Conservation (phyloP, 345 rosid genomes). For the Turritis glabra region DNA sequence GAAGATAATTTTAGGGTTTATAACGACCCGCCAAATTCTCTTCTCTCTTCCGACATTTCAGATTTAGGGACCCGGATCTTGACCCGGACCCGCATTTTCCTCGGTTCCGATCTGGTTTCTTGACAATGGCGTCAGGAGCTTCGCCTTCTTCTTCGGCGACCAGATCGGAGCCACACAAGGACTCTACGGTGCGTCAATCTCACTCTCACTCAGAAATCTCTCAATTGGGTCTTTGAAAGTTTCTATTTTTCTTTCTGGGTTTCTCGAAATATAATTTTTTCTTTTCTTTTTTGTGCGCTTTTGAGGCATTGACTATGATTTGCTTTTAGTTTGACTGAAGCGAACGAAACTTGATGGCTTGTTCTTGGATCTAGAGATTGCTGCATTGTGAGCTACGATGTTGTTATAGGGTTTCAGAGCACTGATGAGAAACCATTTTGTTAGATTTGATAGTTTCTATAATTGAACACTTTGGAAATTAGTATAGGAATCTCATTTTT, state of each 20-base stretch:
- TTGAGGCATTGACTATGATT: conserved; percentile 3
- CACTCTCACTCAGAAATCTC: conserved; percentile 8
- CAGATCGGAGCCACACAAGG: conserved; percentile 61
- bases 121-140: conserved; percentile 62
- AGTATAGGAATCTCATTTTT: not conserved
- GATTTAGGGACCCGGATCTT: conserved; percentile 49
- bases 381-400: conserved; percentile 25
- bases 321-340: conserved; percentile 14
- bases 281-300: not conserved
- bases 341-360: not conserved
- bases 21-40: conserved; percentile 55
- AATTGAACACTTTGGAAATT: not conserved
- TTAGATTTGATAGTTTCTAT: not conserved
- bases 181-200: conserved; percentile 43
- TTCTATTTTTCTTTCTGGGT: not conserved
- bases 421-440: not conserved
- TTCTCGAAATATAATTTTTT: too few species aligned
- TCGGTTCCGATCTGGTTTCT: conserved; percentile 40
- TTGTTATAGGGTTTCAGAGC: not conserved
- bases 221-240: not conserved
- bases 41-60: conserved; percentile 27
- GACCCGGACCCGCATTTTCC: conserved; percentile 39
- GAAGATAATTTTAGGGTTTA: conserved; percentile 58
- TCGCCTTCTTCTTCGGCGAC: conserved; percentile 59
- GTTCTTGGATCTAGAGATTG: conserved; percentile 19